Evolutionary conservation across 1,139 yeast species (phyloP).

Genomic region (Suhomyces chickasaworum): DNA sequence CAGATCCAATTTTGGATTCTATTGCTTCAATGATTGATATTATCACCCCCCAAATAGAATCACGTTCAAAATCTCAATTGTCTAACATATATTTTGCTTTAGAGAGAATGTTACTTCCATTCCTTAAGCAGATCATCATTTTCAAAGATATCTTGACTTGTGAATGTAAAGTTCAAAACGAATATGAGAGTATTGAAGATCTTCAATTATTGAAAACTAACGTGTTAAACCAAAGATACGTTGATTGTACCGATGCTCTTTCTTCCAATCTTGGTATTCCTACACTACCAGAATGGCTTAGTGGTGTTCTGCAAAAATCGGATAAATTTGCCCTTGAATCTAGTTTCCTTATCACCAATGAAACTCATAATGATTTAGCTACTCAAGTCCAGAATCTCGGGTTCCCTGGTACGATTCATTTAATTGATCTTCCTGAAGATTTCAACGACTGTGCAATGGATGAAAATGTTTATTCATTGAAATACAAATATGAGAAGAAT

Average conservation of each 20-base stretch:
- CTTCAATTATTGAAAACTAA: constrained; percentile 23
- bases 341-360: constrained; percentile 24
- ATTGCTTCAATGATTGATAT: neutral
- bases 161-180: constrained; percentile 28
- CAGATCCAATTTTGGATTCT: neutral
- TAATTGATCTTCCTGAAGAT: constrained; percentile 43
- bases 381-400: constrained; percentile 28
- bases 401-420: constrained; percentile 43
- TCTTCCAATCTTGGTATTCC: constrained; percentile 26
- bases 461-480: constrained; percentile 19
- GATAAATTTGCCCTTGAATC: constrained; percentile 25
- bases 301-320: constrained; percentile 12
- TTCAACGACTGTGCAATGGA: constrained; percentile 34
- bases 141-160: constrained; percentile 39
- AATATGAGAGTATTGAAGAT: constrained; percentile 21
- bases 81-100: constrained; percentile 29
- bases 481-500: constrained; percentile 27
- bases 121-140: constrained; percentile 39
- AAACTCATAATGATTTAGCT: constrained; percentile 31
- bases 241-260: constrained; percentile 26
- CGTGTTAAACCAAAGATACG: constrained; percentile 21
- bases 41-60: neutral
- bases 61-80: neutral
- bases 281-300: constrained; percentile 22
- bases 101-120: constrained; percentile 37